Conservation (phyloP, 441 rosid species). For the Pelargonium cotyledonis region DNA sequence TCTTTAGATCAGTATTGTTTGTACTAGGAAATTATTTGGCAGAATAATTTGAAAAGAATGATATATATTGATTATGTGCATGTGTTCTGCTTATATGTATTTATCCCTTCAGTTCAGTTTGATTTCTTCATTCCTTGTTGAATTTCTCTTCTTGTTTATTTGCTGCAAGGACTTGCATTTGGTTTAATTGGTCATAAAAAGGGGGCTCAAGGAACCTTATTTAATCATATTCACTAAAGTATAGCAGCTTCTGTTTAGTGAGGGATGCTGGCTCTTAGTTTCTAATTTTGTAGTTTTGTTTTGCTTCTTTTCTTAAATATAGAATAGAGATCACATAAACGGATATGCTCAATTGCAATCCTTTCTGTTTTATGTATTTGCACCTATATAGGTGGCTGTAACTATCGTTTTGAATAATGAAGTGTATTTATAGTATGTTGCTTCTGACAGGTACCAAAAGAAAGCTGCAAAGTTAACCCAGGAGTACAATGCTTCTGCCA, state of each 20-base stretch:
- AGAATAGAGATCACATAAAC: not conserved
- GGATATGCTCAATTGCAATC: not conserved
- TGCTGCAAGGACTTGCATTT: not conserved
- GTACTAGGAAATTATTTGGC: not conserved
- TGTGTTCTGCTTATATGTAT: no score
- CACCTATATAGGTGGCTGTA: not conserved
- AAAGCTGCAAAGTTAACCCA: conserved; percentile 49
- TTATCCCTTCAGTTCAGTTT: not conserved
- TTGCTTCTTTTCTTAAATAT: not conserved
- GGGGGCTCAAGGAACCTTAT: not conserved
- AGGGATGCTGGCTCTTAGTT: not conserved
- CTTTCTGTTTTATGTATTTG: not conserved
- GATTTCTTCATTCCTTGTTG: not conserved
- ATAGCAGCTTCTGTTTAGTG: not conserved
- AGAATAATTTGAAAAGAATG: not conserved
- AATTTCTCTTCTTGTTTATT: not conserved
- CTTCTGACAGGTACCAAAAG: conserved; percentile 42
- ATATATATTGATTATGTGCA: not conserved
- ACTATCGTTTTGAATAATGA: conserved; percentile 1
- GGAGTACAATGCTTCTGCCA: conserved; percentile 40
- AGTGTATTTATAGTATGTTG: not conserved
- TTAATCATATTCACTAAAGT: not conserved
- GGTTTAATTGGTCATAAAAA: not conserved
- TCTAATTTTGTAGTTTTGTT: not conserved
- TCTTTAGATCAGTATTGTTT: not conserved